phyloP scores from a whole-genome alignment of 768 basidiomycete genomes.

The Grammothele lineata region DNA sequence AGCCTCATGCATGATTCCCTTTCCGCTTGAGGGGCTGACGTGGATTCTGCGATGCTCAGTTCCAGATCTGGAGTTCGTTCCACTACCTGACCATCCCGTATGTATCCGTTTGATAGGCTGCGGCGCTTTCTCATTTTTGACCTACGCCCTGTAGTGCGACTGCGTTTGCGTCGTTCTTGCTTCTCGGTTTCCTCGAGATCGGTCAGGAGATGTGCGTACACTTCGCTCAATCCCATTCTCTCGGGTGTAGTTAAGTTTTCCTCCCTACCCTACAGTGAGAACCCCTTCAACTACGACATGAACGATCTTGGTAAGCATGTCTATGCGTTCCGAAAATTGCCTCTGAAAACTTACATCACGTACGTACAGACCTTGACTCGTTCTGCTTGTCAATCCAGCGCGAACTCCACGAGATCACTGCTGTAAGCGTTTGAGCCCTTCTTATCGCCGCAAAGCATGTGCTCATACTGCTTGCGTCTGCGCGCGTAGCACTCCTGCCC shows the following conservation, averaged over 20 bases:
- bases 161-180: conserved; percentile 58
- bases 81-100: conserved; percentile 51
- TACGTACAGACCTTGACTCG: conserved; percentile 50
- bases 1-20: background rate
- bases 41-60: conserved; percentile 28
- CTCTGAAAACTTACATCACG: conserved; percentile 3
- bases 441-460: no score
- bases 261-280: conserved; percentile 39
- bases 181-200: conserved; percentile 65
- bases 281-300: conserved; percentile 64
- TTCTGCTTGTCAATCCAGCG: conserved; percentile 66
- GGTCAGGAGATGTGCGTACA: conserved; percentile 53
- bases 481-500: conserved; percentile 47
- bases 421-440: conserved; percentile 40
- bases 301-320: conserved; percentile 59
- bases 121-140: background rate
- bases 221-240: background rate
- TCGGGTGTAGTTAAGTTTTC: background rate
- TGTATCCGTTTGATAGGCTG: conserved; percentile 1
- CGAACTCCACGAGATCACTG: conserved; percentile 70
- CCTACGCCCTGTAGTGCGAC: conserved; percentile 35
- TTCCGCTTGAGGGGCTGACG: background rate
- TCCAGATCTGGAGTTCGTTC: conserved; percentile 45
- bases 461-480: no score
- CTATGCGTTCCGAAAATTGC: background rate